Base-by-base conservation (phyloP, 1,139 yeast genomes). In the Candida neerlandica region DNA sequence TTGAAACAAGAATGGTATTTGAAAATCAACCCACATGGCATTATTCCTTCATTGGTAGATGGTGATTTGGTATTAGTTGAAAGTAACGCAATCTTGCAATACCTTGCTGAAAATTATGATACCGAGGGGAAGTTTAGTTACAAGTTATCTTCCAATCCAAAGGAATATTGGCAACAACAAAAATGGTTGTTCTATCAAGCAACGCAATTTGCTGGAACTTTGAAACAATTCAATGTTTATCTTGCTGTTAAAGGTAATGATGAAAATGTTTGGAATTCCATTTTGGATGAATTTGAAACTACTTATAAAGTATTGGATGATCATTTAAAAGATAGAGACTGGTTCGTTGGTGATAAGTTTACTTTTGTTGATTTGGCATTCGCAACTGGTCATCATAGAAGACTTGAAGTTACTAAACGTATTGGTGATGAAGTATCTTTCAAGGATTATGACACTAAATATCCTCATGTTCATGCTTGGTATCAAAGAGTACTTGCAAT, bases 1-100 rank as follows among this genome's bases (percentile, higher is more conserved):
- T 48, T 64, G 30, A 61, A 52, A 43, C 19, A 42, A 14, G 48
- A 47, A 10, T 46, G 50, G 51, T 55, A 51, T 39, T 15, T 47
- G 35, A 45, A 54, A 38, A 30, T 55, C 11, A 54, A 54, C 33
- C 57, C 58, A 6, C 45, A 51, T 32, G 56, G 56, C 2, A 26
- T 44, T 18, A 34, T 54, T 12, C 58, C 58, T 14, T 43, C 51
- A 11, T 38, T 54, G 15, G 52, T 50, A 3, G 57, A 54, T 33
- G 48, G 43, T 29, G 35, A 42, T 3, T 10, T 45, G 16, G 34
- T 42, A 7, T 14, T 54, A 12, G 41, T 26, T 41, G 57, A 54
- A 48, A 41, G 53, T 14, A 53, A 46, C 32, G 53, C 55, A 12
- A 46, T 54, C 11, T 39, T 49, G 15, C 38, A 44, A 35, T 53